A percentile compares a stretch with the other conserved stretches of the same genome.
These are phyloP conservation scores for Stachybotrys echinatus DNA, from an alignment of 2,329 filamentous ascomycete species.

Conservation along the genomic window DNA sequence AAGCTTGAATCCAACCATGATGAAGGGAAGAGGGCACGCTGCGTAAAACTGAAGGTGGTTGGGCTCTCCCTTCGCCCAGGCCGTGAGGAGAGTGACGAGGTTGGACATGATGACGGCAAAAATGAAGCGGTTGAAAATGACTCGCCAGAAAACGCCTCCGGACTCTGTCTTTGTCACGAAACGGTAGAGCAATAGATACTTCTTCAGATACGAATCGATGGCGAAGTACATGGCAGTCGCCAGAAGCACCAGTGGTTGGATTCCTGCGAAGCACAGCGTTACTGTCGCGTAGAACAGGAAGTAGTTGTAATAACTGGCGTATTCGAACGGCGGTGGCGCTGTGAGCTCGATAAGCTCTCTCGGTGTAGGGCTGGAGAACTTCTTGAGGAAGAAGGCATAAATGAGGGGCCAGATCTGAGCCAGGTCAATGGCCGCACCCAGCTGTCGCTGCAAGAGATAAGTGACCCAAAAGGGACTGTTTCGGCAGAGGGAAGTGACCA, in stretches of 20 bases:
- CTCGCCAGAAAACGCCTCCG: slow-evolving; percentile 86
- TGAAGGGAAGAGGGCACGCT: slow-evolving; percentile 68
- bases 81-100: slow-evolving; percentile 69
- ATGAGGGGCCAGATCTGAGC: slow-evolving; percentile 78
- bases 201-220: slow-evolving; percentile 86
- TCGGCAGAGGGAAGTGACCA: slow-evolving; percentile 72
- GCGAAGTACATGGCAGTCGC: slow-evolving; percentile 86
- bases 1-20: slow-evolving; percentile 79
- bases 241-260: slow-evolving; percentile 83
- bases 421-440: slow-evolving; percentile 92
- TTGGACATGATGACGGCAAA: slow-evolving; percentile 78
- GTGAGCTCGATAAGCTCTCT: slow-evolving; percentile 88
- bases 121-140: slow-evolving; percentile 87
- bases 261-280: slow-evolving; percentile 73
- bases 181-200: slow-evolving; percentile 90
- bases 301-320: slow-evolving; percentile 96
- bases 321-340: slow-evolving; percentile 88
- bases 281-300: slow-evolving; percentile 94
- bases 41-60: slow-evolving; percentile 57
- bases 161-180: slow-evolving; percentile 97
- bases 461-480: slow-evolving; percentile 93
- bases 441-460: slow-evolving; percentile 85
- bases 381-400: slow-evolving; percentile 80
- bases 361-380: slow-evolving; percentile 82
- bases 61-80: slow-evolving; percentile 61